Conservation (phyloP, 2,329 filamentous ascomycete genomes). For the Xylaria sp. region DNA sequence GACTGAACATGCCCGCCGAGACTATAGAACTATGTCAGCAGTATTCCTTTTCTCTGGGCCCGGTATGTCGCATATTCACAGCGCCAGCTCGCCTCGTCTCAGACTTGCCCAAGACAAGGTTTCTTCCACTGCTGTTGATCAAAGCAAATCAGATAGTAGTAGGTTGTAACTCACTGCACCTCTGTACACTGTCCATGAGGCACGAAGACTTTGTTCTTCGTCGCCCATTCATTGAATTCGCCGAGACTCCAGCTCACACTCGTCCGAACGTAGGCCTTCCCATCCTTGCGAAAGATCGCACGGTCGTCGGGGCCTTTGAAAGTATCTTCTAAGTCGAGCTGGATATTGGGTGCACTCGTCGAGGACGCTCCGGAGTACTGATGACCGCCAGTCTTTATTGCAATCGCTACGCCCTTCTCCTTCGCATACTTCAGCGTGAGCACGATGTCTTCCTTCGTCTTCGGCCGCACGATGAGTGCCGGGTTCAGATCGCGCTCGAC, state of each 20-base stretch:
- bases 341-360: conserved; percentile 51
- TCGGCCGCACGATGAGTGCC: conserved; percentile 51
- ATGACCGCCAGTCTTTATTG: conserved; percentile 54
- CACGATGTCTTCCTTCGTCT: conserved; percentile 50
- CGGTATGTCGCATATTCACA: background rate
- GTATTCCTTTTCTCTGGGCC: background rate
- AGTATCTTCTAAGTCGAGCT: conserved; percentile 50
- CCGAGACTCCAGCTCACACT: conserved; percentile 50
- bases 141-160: background rate
- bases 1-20: conserved; percentile 55
- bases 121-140: no score
- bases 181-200: conserved; percentile 53
- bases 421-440: conserved; percentile 49
- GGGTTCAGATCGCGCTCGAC: conserved; percentile 51
- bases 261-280: conserved; percentile 45
- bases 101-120: background rate
- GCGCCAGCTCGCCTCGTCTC: background rate
- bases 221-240: conserved; percentile 51
- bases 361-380: conserved; percentile 58
- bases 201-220: conserved; percentile 49
- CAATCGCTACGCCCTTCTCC: conserved; percentile 48
- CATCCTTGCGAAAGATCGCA: conserved; percentile 42
- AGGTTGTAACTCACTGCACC: conserved; percentile 41
- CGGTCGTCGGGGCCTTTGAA: conserved; percentile 44
- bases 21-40: conserved; percentile 8